phyloP scores from a whole-genome alignment of 2,329 filamentous ascomycete species.

The Hirsutella thompsonii region DNA sequence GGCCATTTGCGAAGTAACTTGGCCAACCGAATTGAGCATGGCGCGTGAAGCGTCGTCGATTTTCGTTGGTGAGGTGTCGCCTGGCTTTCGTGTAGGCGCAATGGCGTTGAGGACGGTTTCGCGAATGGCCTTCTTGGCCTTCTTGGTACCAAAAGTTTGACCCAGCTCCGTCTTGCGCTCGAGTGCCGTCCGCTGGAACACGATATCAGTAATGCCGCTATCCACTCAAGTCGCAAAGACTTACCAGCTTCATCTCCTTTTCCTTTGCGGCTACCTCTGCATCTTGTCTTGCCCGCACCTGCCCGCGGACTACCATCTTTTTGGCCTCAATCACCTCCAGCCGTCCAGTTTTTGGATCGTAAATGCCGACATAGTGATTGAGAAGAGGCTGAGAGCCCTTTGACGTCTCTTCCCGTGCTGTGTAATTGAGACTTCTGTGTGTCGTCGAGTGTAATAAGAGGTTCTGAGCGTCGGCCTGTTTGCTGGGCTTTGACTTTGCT shows the following conservation, averaged over 20 bases:
- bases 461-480: conserved; percentile 28
- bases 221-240: neutral
- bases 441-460: conserved; percentile 44
- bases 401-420: conserved; percentile 33
- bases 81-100: conserved; percentile 22
- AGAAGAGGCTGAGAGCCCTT: conserved; percentile 23
- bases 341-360: conserved; percentile 45
- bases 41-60: conserved; percentile 42
- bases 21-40: conserved; percentile 50
- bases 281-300: conserved; percentile 42
- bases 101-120: conserved; percentile 62
- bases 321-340: conserved; percentile 50
- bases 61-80: conserved; percentile 28
- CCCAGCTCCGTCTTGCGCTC: conserved; percentile 58
- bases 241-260: conserved; percentile 15
- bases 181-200: conserved; percentile 34
- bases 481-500: conserved; percentile 23
- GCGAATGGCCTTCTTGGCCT: conserved; percentile 66
- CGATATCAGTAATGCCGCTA: neutral
- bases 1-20: conserved; percentile 51
- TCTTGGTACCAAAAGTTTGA: conserved; percentile 73
- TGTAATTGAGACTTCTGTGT: conserved; percentile 47
- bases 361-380: conserved; percentile 54
- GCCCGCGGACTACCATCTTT: conserved; percentile 48
- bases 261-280: conserved; percentile 30